Percentiles rank a stretch among this genome's conserved stretches.
phyloP scores from a whole-genome alignment of 495 filamentous ascomycete species.

The Xylaria cubensis region DNA sequence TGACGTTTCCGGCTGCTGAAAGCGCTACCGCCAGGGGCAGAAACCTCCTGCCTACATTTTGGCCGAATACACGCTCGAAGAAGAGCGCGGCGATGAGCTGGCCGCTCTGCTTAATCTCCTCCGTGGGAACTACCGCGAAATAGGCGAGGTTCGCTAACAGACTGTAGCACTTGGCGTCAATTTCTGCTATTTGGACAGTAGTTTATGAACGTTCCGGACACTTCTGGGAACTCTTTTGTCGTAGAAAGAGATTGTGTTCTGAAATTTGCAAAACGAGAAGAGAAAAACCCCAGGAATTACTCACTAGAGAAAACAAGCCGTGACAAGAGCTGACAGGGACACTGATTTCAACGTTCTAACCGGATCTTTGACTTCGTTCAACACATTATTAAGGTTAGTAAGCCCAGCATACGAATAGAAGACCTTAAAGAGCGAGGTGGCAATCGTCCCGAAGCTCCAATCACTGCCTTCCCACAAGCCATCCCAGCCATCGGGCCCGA shows the following conservation, averaged over 20 bases:
- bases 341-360: constrained; percentile 70
- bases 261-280: too few relatives aligned
- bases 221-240: too few relatives aligned
- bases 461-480: constrained; percentile 60
- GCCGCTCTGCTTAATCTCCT: constrained; percentile 71
- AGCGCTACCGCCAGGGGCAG: constrained; percentile 70
- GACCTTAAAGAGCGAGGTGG: constrained; percentile 75
- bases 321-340: constrained; percentile 65
- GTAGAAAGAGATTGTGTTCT: too few relatives aligned
- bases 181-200: too few relatives aligned
- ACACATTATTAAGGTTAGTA: constrained; percentile 75
- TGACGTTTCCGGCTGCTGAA: constrained; percentile 75
- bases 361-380: constrained; percentile 76
- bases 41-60: constrained; percentile 59
- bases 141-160: constrained; percentile 74
- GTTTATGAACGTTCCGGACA: too few relatives aligned
- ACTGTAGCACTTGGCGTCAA: background rate
- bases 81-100: constrained; percentile 73
- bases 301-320: constrained; percentile 64
- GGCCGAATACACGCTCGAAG: constrained; percentile 71
- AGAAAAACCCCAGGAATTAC: too few relatives aligned
- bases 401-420: constrained; percentile 74
- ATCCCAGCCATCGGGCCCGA: constrained; percentile 39
- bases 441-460: constrained; percentile 61
- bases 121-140: constrained; percentile 69